Conservation (phyloP, 1,284 basidiomycete species). For the Rhodotorula sp. region DNA sequence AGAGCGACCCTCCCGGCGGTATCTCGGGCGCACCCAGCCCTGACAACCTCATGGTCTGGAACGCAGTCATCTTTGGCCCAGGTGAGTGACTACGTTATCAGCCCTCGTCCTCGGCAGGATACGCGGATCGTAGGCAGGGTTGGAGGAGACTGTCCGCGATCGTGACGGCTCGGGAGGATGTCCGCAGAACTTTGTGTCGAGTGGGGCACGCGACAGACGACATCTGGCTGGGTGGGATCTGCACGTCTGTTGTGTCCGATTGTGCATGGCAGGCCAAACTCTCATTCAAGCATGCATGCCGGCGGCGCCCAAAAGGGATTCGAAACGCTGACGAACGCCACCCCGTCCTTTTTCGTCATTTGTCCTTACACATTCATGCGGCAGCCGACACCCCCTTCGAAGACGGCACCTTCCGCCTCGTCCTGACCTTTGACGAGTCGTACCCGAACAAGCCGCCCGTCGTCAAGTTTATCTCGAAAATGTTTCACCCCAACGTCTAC, state of each 20-base stretch:
- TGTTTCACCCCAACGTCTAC: constrained; percentile 97
- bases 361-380: too few relatives aligned
- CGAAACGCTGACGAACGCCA: background rate
- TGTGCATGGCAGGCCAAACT: too few relatives aligned
- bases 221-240: too few relatives aligned
- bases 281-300: too few relatives aligned
- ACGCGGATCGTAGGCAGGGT: background rate
- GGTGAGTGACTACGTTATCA: constrained; percentile 58
- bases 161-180: background rate
- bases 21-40: constrained; percentile 94
- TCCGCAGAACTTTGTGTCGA: too few relatives aligned
- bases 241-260: too few relatives aligned
- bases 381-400: constrained; percentile 96
- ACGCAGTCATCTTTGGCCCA: constrained; percentile 98
- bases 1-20: constrained; percentile 89
- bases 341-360: too few relatives aligned
- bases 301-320: too few relatives aligned
- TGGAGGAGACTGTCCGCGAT: background rate
- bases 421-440: constrained; percentile 92
- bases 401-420: constrained; percentile 95
- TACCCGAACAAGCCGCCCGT: constrained; percentile 98
- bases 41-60: constrained; percentile 99
- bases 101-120: background rate
- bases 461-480: constrained; percentile 88
- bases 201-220: too few relatives aligned